Evolutionary conservation across 1,284 basidiomycete species (phyloP), one percentile per base, ranked within the genome.

Genomic region (Ganoderma boninense): DNA sequence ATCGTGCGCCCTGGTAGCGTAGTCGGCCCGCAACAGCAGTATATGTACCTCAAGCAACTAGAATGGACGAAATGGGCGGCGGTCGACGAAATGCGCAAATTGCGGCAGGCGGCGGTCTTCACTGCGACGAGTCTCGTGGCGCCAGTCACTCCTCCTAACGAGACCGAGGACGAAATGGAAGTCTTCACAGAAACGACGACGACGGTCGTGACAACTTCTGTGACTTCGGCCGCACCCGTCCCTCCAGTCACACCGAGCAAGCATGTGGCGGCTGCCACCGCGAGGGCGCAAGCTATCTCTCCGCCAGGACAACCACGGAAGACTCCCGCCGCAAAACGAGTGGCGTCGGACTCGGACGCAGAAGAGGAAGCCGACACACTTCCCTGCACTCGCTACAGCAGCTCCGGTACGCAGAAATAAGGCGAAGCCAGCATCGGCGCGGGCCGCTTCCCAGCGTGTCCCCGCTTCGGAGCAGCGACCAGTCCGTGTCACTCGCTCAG

Each of bases 1-100:
- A 94, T 99, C 74, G 92, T 98, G 73, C 91, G 97, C 56, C 98
- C 97, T 0, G 96, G 96, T 2, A 97, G 96, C 80, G 97, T 99
- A 18, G 97, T 99, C 46, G 97, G 97, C 16, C 94, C 94, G 23
- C 94, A 95, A 75, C 94, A 95, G 78, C 97, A 98, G 79, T 99
- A 96, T 80, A 94, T 99, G 92, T 97, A 98, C 79, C 89, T 96
- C 77, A 98, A 97, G 82, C 96, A 98, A 80, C 84, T 97, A 72
- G 95, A 96, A 80, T 98, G 96, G 96, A 87, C 90, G 16, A 95
- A 95, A 79, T 98, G 97, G 97, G 92, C 95, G 7, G 95, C 95
- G 4, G 85, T 90, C 54, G 96, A 96, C 77, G 91, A 94, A 75
- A 84, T 90, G 70, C 86, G 87, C 75, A 86, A 84, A 71, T 78